Percentiles rank a stretch among this genome's conserved stretches.
Evolutionary conservation across 2,329 filamentous ascomycete species (phyloP).

Genomic region (Clarireedia monteithiana): DNA sequence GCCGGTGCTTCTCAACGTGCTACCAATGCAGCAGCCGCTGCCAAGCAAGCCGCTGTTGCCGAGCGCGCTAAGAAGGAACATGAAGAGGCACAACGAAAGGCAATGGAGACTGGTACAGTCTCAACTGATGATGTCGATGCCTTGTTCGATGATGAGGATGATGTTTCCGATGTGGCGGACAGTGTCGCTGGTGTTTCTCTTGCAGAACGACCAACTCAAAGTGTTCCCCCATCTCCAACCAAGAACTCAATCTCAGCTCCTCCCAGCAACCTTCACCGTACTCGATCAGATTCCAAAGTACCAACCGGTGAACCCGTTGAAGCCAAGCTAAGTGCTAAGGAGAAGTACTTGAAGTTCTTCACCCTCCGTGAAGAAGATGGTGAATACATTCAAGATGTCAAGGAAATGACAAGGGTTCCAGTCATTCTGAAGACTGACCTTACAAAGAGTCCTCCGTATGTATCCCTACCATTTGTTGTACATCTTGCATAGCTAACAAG

Average conservation of each 20-base stretch:
- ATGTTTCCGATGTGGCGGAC: conserved; percentile 78
- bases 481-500: conserved; percentile 31
- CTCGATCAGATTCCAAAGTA: conserved; percentile 90
- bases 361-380: conserved; percentile 84
- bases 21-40: conserved; percentile 67
- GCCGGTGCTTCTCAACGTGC: conserved; percentile 65
- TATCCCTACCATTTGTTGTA: conserved; percentile 29
- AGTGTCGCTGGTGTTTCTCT: conserved; percentile 87
- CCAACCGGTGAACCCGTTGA: conserved; percentile 67
- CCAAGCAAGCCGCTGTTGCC: conserved; percentile 73
- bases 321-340: conserved; percentile 79
- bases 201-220: conserved; percentile 84
- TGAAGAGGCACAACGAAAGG: conserved; percentile 84
- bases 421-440: conserved; percentile 97
- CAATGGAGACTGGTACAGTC: conserved; percentile 91
- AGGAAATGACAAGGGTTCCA: conserved; percentile 95
- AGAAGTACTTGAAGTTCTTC: conserved; percentile 91
- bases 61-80: conserved; percentile 76
- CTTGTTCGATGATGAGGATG: conserved; percentile 87
- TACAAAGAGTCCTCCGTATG: conserved; percentile 98
- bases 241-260: conserved; percentile 56
- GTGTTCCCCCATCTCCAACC: conserved; percentile 84
- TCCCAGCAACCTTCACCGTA: conserved; percentile 70
- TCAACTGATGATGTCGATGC: conserved; percentile 89
- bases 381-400: conserved; percentile 96